Evolutionary conservation across 768 basidiomycete genomes (phyloP).

Genomic region (Rhodotorula sphaerocarpa): DNA sequence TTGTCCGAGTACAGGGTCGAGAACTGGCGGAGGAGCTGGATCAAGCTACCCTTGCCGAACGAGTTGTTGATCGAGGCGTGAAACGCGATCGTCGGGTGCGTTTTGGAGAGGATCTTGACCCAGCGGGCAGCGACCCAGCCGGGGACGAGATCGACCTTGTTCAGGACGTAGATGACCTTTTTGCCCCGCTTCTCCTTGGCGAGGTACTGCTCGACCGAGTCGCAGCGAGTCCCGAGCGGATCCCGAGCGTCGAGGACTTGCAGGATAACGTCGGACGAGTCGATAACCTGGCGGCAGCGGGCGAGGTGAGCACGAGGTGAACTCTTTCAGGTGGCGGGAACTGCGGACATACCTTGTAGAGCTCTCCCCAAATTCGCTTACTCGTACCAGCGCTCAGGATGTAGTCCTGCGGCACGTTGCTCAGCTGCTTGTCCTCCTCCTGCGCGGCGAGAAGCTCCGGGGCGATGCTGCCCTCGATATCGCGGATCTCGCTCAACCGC

Average conservation of each 20-base stretch:
- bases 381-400: conserved; percentile 87
- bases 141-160: conserved; percentile 97
- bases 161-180: conserved; percentile 89
- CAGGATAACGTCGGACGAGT: conserved; percentile 92
- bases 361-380: conserved; percentile 87
- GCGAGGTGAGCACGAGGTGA: too few species aligned
- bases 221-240: conserved; percentile 88
- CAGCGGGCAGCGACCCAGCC: conserved; percentile 99
- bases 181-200: conserved; percentile 96
- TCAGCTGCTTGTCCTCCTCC: conserved; percentile 19
- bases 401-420: conserved; percentile 36
- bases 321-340: neutral
- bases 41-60: conserved; percentile 96
- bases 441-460: conserved; percentile 24
- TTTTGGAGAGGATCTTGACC: conserved; percentile 86
- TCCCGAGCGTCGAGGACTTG: conserved; percentile 94
- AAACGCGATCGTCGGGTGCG: conserved; percentile 93
- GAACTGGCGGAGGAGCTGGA: conserved; percentile 92
- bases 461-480: conserved; percentile 24
- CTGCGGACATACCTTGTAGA: conserved; percentile 60
- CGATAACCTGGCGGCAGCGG: conserved; percentile 57
- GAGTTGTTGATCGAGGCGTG: conserved; percentile 98
- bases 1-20: conserved; percentile 95
- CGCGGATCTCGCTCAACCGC: conserved; percentile 21
- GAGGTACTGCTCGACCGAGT: conserved; percentile 83